These are phyloP conservation scores for Calocybe gangraenosa DNA, from an alignment of 768 basidiomycete genomes.

Conservation along the genomic window DNA sequence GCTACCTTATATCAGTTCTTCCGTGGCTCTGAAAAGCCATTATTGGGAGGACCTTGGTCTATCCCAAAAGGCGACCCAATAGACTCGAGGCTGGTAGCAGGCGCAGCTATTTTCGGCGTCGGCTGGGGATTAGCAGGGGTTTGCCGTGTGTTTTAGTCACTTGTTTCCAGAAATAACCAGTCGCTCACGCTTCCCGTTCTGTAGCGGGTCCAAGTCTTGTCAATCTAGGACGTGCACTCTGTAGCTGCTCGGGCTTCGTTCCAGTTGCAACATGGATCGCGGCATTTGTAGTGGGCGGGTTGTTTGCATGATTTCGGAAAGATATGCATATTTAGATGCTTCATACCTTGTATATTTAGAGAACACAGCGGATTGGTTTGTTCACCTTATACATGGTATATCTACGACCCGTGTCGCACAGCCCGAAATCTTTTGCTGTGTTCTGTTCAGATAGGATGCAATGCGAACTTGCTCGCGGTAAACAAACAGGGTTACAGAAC, in stretches of 20 bases:
- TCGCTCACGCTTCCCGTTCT: conserved; percentile 1
- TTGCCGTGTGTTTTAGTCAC: conserved; percentile 46
- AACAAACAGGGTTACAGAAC: not conserved
- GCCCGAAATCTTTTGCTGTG: too few species aligned
- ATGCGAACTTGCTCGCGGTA: not conserved
- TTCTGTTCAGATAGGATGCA: too few species aligned
- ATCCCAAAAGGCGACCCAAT: conserved; percentile 36
- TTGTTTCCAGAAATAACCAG: conserved; percentile 6
- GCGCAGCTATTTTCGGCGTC: conserved; percentile 54
- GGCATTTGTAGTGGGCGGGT: conserved; percentile 35
- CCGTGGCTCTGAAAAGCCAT: conserved; percentile 32
- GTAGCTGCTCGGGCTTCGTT: conserved; percentile 27
- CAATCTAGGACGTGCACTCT: conserved; percentile 50
- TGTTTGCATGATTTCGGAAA: conserved; percentile 22
- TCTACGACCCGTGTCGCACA: too few species aligned
- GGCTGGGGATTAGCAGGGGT: conserved; percentile 61
- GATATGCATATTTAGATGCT: too few species aligned
- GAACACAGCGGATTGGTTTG: too few species aligned
- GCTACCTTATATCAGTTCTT: conserved; percentile 40
- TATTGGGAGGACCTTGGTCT: conserved; percentile 41
- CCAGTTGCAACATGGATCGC: conserved; percentile 38
- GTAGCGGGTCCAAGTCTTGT: conserved; percentile 61
- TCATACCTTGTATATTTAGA: too few species aligned
- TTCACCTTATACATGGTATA: too few species aligned
- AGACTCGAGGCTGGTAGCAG: conserved; percentile 42